Evolutionary conservation across 73 alveolate genomes (phyloP).

Genomic region (Paraurostyla sp.): DNA sequence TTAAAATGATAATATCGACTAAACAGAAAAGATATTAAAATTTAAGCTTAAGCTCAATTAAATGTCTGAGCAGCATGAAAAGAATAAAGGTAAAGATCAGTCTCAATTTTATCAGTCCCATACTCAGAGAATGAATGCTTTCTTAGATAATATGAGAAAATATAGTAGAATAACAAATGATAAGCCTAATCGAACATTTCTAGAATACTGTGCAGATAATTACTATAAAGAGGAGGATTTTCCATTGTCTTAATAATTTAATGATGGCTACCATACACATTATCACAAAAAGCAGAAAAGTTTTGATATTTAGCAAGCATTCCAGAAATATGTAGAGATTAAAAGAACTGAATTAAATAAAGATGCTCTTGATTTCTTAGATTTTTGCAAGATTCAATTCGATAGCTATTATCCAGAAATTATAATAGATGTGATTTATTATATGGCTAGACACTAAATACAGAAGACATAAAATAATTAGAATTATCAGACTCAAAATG

Average conservation of each 20-base stretch:
- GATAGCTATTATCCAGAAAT: conserved; percentile 26
- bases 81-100: not conserved
- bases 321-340: not conserved
- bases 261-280: not conserved
- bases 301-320: conserved; percentile 6
- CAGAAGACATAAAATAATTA: not conserved
- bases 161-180: not conserved
- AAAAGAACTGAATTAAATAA: not conserved
- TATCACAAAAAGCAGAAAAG: no score
- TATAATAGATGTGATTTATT: not conserved
- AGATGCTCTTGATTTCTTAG: conserved; percentile 23
- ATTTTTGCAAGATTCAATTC: conserved; percentile 7
- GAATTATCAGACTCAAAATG: no score
- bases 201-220: conserved; percentile 24
- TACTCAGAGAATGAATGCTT: not conserved
- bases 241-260: not conserved
- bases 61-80: not conserved
- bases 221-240: not conserved
- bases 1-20: not conserved
- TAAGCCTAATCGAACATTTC: not conserved
- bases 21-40: not conserved
- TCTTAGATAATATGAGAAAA: not conserved
- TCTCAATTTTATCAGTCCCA: not conserved
- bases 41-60: conserved; percentile 1
- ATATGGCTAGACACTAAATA: conserved; percentile 19